phyloP scores from a whole-genome alignment of 2,329 filamentous ascomycete genomes.

The Colletotrichum gigasporum region DNA sequence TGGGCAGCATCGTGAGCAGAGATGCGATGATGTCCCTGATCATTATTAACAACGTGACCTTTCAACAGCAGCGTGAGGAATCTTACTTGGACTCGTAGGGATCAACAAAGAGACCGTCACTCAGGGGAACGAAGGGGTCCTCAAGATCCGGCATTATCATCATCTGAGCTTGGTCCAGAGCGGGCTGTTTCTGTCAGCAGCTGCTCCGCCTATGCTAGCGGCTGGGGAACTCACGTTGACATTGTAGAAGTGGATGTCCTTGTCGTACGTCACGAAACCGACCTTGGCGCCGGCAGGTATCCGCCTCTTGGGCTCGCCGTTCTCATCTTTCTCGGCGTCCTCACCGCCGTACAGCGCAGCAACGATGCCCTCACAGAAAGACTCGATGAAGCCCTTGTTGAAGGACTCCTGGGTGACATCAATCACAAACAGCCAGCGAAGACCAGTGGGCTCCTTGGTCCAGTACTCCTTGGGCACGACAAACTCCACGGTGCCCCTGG shows the following conservation, averaged over 20 bases:
- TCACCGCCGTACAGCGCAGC: slow-evolving; percentile 83
- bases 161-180: slow-evolving; percentile 91
- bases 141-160: slow-evolving; percentile 98
- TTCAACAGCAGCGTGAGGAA: neutral
- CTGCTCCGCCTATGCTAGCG: no score
- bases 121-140: slow-evolving; percentile 93
- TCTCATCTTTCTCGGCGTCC: slow-evolving; percentile 60
- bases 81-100: slow-evolving; percentile 83
- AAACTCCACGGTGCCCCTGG: slow-evolving; percentile 93
- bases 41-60: slow-evolving; percentile 36
- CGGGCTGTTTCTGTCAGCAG: slow-evolving; percentile 57
- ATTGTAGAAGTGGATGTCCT: slow-evolving; percentile 98
- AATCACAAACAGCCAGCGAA: slow-evolving; percentile 90
- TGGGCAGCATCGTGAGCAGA: slow-evolving; percentile 84
- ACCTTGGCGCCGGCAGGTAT: slow-evolving; percentile 86
- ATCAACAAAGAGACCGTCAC: slow-evolving; percentile 93
- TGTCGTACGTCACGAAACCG: slow-evolving; percentile 95
- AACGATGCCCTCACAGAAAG: slow-evolving; percentile 89
- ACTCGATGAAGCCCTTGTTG: slow-evolving; percentile 89
- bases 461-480: slow-evolving; percentile 98
- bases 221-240: slow-evolving; percentile 72
- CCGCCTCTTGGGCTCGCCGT: slow-evolving; percentile 61
- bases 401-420: slow-evolving; percentile 93
- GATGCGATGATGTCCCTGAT: slow-evolving; percentile 79
- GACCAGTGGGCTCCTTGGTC: slow-evolving; percentile 89